A percentile compares a stretch with the other conserved stretches of the same genome.
These are phyloP conservation scores for Pichia deserticola DNA, from an alignment of 805 yeast species.

Conservation along the genomic window DNA sequence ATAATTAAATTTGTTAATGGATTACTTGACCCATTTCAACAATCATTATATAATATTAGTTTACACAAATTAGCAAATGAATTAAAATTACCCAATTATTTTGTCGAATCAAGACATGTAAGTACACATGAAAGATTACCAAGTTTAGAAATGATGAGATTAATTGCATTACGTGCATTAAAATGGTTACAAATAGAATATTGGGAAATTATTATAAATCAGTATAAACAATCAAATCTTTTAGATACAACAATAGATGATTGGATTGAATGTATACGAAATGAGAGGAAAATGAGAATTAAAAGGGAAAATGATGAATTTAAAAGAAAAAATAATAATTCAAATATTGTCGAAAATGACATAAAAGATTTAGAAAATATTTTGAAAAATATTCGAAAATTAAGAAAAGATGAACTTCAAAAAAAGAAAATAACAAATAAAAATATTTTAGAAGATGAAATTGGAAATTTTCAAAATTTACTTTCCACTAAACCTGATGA, in stretches of 20 bases:
- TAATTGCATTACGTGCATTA: slow-evolving; percentile 53
- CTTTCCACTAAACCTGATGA: slow-evolving; percentile 3
- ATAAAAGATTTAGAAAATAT: slow-evolving; percentile 22
- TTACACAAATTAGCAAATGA: slow-evolving; percentile 65
- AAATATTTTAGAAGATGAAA: slow-evolving; percentile 18
- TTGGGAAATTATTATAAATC: slow-evolving; percentile 46
- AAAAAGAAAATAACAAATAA: slow-evolving; percentile 37
- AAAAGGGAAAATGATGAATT: slow-evolving; percentile 10
- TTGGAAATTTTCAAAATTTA: neutral
- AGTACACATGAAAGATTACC: slow-evolving; percentile 90
- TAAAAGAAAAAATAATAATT: neutral
- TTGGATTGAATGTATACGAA: slow-evolving; percentile 1
- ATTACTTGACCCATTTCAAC: slow-evolving; percentile 78
- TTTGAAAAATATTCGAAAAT: slow-evolving; percentile 42
- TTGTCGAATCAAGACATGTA: slow-evolving; percentile 84
- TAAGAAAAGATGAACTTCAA: slow-evolving; percentile 36
- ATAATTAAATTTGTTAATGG: slow-evolving; percentile 88
- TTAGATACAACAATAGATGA: neutral
- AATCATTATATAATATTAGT: slow-evolving; percentile 70
- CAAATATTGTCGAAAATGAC: neutral
- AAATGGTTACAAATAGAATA: slow-evolving; percentile 68
- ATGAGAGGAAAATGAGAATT: slow-evolving; percentile 16
- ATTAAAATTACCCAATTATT: slow-evolving; percentile 63
- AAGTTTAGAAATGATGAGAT: slow-evolving; percentile 55
- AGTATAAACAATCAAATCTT: slow-evolving; percentile 3